Percentiles rank a stretch among this genome's conserved stretches.
These are phyloP conservation scores for Trametes meyenii DNA, from an alignment of 768 basidiomycete species.

Conservation along the genomic window DNA sequence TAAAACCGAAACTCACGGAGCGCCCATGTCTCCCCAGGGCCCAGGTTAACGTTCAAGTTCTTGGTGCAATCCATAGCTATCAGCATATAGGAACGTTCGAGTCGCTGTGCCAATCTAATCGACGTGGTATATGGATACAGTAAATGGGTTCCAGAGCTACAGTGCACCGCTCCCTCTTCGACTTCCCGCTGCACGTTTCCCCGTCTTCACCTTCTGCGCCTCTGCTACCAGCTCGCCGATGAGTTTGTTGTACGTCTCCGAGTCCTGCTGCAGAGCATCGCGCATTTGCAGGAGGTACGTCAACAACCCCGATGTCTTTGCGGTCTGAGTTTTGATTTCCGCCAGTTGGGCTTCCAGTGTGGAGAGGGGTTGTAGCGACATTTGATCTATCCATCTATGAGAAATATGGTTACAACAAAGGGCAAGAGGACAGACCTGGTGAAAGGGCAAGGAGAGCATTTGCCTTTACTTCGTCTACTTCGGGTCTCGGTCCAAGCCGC, in stretches of 20 bases:
- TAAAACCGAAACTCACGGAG: background rate
- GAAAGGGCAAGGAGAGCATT: slow-evolving; percentile 65
- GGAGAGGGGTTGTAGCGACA: slow-evolving; percentile 70
- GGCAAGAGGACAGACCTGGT: slow-evolving; percentile 58
- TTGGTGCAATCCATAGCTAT: background rate
- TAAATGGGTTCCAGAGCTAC: slow-evolving; percentile 1
- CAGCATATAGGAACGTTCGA: too few relatives aligned
- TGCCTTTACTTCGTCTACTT: slow-evolving; percentile 68
- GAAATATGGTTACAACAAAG: background rate
- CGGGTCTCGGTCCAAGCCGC: slow-evolving; percentile 77
- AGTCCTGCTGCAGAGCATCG: slow-evolving; percentile 83
- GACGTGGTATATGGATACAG: slow-evolving; percentile 11
- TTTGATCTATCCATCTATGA: slow-evolving; percentile 52
- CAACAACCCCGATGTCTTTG: slow-evolving; percentile 71
- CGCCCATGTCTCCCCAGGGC: background rate
- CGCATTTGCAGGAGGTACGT: slow-evolving; percentile 82
- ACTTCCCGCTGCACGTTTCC: slow-evolving; percentile 42
- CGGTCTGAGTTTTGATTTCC: slow-evolving; percentile 72
- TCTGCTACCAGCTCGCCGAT: slow-evolving; percentile 93
- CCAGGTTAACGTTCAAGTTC: too few relatives aligned
- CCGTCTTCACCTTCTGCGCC: slow-evolving; percentile 80
- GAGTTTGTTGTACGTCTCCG: slow-evolving; percentile 86
- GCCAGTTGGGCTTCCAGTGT: slow-evolving; percentile 67
- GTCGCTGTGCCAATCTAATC: background rate
- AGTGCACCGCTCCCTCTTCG: slow-evolving; percentile 42